Conservation (phyloP, 108 stramenopile genomes). For the Skeletonema potamos region DNA sequence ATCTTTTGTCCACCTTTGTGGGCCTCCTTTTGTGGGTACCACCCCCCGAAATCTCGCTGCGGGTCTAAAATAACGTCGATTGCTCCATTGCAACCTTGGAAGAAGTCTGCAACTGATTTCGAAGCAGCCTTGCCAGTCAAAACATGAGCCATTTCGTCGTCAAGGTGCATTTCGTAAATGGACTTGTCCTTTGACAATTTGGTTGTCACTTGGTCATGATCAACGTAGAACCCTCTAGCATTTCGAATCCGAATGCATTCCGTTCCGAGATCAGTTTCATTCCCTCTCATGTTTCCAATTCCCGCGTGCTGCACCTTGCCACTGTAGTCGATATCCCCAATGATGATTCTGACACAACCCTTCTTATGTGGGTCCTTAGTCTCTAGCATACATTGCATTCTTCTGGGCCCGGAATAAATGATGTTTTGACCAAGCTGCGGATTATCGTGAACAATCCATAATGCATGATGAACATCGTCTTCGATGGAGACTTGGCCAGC, state of each 20-base stretch:
- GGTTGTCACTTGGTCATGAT: conserved; percentile 39
- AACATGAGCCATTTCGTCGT: conserved; percentile 29
- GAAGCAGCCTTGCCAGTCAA: conserved; percentile 47
- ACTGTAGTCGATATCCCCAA: conserved; percentile 54
- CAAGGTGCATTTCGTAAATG: conserved; percentile 54
- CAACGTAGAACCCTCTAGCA: conserved; percentile 44
- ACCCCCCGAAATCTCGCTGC: conserved; percentile 49
- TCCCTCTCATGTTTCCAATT: conserved; percentile 23
- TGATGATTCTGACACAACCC: conserved; percentile 48
- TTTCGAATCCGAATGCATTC: conserved; percentile 52
- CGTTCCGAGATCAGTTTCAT: conserved; percentile 35
- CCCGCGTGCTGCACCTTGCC: conserved; percentile 38
- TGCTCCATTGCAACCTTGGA: conserved; percentile 44
- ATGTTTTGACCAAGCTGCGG: conserved; percentile 45
- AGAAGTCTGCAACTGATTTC: conserved; percentile 42
- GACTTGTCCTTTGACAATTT: conserved; percentile 47
- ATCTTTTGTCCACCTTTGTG: conserved; percentile 41
- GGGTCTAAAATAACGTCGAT: conserved; percentile 62
- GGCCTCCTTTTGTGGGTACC: conserved; percentile 53
- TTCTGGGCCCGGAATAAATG: conserved; percentile 32
- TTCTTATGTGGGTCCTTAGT: conserved; percentile 54
- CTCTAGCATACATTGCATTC: conserved; percentile 54
- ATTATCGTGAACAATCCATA: conserved; percentile 67
- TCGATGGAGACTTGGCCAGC: conserved; percentile 10
- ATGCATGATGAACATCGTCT: conserved; percentile 30